phyloP scores from a whole-genome alignment of 2,329 filamentous ascomycete genomes.

The Colletotrichum acutatum region DNA sequence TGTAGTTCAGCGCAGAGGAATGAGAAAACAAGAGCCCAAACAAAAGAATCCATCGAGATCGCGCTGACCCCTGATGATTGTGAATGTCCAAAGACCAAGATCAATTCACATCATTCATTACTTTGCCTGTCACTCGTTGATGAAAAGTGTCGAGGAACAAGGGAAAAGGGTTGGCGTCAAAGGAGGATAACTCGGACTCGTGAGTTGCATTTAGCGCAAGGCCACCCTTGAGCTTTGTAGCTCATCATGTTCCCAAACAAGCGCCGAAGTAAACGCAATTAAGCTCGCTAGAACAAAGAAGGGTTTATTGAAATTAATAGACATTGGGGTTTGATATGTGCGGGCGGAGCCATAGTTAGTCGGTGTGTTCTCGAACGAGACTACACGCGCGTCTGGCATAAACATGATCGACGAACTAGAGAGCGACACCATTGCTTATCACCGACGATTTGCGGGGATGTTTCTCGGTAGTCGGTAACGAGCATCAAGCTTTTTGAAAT shows the following conservation, averaged over 20 bases:
- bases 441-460: neutral
- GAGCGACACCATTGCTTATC: neutral
- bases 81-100: no score
- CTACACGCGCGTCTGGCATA: neutral
- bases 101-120: no score
- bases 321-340: neutral
- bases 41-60: neutral
- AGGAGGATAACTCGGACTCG: constrained; percentile 11
- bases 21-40: neutral
- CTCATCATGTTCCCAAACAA: neutral
- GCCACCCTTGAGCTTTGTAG: neutral
- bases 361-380: neutral
- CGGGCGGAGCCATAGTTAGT: no score
- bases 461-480: neutral
- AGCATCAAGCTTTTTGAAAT: constrained; percentile 7
- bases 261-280: neutral
- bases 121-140: no score
- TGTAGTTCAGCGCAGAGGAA: neutral
- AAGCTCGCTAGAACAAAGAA: neutral
- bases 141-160: neutral
- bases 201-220: neutral
- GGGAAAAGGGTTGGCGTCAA: neutral
- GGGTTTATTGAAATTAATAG: neutral
- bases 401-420: neutral
- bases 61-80: neutral